Conservation (phyloP, 257 asterid species). For the Scutellaria minor region DNA sequence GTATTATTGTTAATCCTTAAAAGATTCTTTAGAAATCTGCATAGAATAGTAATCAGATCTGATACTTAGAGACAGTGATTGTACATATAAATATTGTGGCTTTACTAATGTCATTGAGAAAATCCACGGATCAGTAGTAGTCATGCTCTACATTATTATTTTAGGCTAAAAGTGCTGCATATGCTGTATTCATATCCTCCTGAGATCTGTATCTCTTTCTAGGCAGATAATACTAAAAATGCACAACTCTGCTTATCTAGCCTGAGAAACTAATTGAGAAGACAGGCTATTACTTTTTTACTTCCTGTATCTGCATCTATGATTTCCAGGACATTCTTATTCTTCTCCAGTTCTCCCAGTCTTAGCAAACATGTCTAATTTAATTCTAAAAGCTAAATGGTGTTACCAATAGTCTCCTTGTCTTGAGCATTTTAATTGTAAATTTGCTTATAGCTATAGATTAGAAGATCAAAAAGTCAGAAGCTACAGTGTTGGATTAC, state of each 20-base stretch:
- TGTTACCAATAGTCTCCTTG: no score
- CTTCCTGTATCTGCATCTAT: no score
- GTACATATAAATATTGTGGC: not conserved
- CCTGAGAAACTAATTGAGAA: constrained; percentile 19
- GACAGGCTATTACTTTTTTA: not conserved
- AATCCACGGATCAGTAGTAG: not conserved
- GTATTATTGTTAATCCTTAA: not conserved
- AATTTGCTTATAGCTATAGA: not conserved
- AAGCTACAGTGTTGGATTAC: not conserved
- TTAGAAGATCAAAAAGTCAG: not conserved
- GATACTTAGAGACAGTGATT: not conserved
- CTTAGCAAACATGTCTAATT: not conserved
- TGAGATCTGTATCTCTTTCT: not conserved
- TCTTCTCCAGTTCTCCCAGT: not conserved
- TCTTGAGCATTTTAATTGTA: not conserved
- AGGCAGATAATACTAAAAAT: constrained; percentile 4
- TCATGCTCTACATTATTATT: not conserved
- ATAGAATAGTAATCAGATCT: not conserved
- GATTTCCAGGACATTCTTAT: not conserved
- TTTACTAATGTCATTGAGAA: not conserved
- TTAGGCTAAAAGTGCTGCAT: not conserved
- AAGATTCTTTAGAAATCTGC: not conserved
- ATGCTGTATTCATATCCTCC: not conserved
- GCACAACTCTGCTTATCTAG: not conserved
- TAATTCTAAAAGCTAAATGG: constrained; percentile 10